Percentiles rank a stretch among this genome's conserved stretches.
Conservation (phyloP, 2,329 filamentous ascomycete species). For the Curvularia sp. region DNA sequence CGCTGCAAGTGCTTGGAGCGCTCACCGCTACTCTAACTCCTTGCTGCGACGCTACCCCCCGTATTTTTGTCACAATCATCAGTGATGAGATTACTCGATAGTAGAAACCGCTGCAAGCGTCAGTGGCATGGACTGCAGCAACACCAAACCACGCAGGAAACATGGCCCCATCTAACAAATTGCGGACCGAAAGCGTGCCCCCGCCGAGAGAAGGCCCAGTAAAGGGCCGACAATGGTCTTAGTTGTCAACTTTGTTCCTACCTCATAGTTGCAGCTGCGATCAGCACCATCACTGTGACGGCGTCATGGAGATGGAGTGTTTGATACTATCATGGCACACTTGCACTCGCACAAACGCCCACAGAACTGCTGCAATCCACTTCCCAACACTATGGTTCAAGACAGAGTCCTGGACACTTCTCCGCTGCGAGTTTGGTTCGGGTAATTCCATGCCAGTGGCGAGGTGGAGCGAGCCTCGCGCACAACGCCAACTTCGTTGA, state of each 20-base stretch:
- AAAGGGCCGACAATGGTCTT: constrained; percentile 21
- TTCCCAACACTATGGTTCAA: constrained; percentile 1
- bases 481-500: not conserved
- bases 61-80: constrained; percentile 3
- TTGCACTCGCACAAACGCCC: not conserved
- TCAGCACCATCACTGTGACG: not conserved
- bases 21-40: constrained; percentile 20
- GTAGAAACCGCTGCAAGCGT: constrained; percentile 3
- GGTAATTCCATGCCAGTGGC: constrained; percentile 2
- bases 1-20: constrained; percentile 1
- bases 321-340: not conserved
- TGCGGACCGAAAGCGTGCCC: constrained; percentile 17
- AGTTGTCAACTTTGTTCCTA: constrained; percentile 27
- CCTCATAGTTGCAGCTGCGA: constrained; percentile 15
- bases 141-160: constrained; percentile 15
- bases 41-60: not conserved
- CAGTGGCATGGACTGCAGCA: constrained; percentile 7
- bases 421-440: constrained; percentile 5
- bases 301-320: not conserved
- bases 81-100: constrained; percentile 2
- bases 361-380: constrained; percentile 1
- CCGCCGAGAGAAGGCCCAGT: constrained; percentile 18
- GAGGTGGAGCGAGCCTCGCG: constrained; percentile 7
- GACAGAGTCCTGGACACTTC: not conserved
- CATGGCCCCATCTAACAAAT: constrained; percentile 21